These are phyloP conservation scores for Excoecaria agallocha DNA, from an alignment of 345 rosid genomes.

Conservation along the genomic window DNA sequence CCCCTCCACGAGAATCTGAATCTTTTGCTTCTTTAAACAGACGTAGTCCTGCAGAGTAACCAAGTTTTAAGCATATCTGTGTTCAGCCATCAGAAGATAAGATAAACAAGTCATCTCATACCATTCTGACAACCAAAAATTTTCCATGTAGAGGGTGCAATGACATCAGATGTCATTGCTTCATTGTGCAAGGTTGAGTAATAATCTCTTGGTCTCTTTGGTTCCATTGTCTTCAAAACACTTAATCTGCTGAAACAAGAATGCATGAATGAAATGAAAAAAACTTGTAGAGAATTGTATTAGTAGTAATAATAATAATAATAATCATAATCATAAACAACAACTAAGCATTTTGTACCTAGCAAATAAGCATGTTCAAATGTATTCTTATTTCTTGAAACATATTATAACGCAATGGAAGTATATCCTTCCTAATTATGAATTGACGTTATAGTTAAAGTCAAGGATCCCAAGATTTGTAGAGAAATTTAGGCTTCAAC, in stretches of 20 bases:
- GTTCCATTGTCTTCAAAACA: conserved; percentile 41
- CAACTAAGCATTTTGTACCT: neutral
- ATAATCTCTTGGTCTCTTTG: conserved; percentile 50
- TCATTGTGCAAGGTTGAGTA: conserved; percentile 47
- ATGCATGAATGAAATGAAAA: neutral
- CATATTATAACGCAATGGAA: too few species aligned
- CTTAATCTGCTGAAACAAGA: conserved; percentile 22
- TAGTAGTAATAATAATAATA: too few species aligned
- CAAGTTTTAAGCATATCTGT: neutral
- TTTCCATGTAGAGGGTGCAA: conserved; percentile 93
- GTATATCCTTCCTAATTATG: neutral
- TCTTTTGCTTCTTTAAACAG: conserved; percentile 94
- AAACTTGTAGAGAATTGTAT: neutral
- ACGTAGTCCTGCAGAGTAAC: conserved; percentile 58
- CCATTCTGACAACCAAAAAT: conserved; percentile 96
- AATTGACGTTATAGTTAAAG: neutral
- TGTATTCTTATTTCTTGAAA: neutral
- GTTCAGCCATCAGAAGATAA: neutral
- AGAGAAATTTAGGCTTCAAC: too few species aligned
- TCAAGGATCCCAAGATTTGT: too few species aligned
- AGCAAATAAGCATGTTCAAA: neutral
- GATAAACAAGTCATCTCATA: conserved; percentile 24
- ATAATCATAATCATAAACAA: neutral
- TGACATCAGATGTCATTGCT: conserved; percentile 63
- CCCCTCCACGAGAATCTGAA: conserved; percentile 57